Conservation (phyloP, 306 rosid genomes). For the Quercus mongolica region DNA sequence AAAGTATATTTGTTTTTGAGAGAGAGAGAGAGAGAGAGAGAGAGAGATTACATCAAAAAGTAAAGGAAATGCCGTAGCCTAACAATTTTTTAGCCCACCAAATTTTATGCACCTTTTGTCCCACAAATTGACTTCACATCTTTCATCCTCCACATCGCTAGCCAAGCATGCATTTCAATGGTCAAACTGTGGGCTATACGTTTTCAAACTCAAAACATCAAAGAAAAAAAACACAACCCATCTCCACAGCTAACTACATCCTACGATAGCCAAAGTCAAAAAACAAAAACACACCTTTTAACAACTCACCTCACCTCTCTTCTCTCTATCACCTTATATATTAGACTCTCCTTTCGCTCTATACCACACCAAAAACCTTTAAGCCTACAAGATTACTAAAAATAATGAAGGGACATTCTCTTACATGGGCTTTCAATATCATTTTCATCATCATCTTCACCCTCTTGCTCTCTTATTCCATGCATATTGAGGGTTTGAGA, state of each 20-base stretch:
- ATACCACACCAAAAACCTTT: neutral
- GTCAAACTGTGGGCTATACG: constrained; percentile 26
- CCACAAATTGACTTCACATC: constrained; percentile 27
- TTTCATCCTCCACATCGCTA: no score
- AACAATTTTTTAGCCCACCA: constrained; percentile 15
- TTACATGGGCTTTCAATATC: constrained; percentile 22
- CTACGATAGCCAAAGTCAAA: constrained; percentile 18
- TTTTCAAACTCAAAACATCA: constrained; percentile 22
- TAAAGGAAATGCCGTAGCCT: neutral
- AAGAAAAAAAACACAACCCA: constrained; percentile 1
- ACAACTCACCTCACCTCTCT: neutral
- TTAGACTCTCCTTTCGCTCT: neutral
- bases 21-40: constrained; percentile 9
- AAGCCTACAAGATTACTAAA: neutral
- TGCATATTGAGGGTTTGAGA: constrained; percentile 28
- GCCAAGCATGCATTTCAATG: neutral
- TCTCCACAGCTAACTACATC: constrained; percentile 10
- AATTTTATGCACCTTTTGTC: constrained; percentile 17
- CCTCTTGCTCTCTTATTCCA: constrained; percentile 30
- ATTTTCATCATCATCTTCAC: constrained; percentile 24
- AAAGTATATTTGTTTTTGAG: neutral
- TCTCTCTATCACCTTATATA: neutral
- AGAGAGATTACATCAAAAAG: neutral
- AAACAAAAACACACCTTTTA: neutral
- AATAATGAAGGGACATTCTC: constrained; percentile 27